These are phyloP conservation scores for Dianthus caryophyllus DNA, from an alignment of 148 eudicot species.

Conservation along the genomic window DNA sequence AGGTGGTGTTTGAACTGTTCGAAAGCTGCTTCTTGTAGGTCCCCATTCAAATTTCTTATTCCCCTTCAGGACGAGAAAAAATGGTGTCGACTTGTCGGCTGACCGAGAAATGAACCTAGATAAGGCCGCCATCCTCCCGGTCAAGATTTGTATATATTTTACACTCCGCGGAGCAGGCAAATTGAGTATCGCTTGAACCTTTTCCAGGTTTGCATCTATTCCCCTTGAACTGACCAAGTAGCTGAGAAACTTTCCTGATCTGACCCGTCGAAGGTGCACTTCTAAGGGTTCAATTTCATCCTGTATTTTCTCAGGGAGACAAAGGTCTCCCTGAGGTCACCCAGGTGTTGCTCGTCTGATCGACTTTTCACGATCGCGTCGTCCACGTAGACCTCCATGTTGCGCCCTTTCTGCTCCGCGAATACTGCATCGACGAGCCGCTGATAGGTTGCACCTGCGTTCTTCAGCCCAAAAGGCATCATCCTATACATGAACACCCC, in stretches of 20 bases:
- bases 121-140: not conserved
- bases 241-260: not conserved
- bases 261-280: not conserved
- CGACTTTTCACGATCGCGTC: not conserved
- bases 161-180: not conserved
- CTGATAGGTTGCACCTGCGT: not conserved
- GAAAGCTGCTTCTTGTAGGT: too few relatives aligned
- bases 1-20: too few relatives aligned
- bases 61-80: not conserved
- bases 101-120: not conserved
- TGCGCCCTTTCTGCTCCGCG: not conserved
- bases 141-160: not conserved
- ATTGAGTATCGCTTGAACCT: not conserved
- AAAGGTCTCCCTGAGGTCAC: not conserved
- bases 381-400: constrained; percentile 1
- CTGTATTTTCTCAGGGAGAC: not conserved
- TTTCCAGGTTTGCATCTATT: not conserved
- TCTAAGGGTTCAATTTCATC: not conserved
- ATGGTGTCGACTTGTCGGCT: not conserved
- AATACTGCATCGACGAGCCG: not conserved
- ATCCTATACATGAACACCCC: too few relatives aligned
- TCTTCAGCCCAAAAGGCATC: too few relatives aligned
- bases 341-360: not conserved
- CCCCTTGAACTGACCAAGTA: not conserved
- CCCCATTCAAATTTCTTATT: not conserved